These are phyloP conservation scores for Petunia secreta DNA, from an alignment of 257 asterid species.

Conservation along the genomic window DNA sequence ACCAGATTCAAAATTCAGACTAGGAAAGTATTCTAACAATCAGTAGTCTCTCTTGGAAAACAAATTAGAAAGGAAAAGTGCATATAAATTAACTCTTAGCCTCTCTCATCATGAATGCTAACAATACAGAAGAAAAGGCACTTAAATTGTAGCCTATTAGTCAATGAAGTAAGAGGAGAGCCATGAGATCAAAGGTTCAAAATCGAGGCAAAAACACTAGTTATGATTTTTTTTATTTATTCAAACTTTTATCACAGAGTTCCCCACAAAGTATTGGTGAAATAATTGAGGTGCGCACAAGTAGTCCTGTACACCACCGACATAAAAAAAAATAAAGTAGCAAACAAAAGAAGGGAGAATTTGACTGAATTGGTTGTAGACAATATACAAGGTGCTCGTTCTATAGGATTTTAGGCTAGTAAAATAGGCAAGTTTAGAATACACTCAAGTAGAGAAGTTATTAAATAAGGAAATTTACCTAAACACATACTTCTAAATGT, in stretches of 20 bases:
- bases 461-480: not conserved
- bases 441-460: not conserved
- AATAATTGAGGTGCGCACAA: no score
- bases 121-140: not conserved
- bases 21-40: not conserved
- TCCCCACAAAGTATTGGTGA: no score
- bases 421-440: not conserved
- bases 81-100: not conserved
- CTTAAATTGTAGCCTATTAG: no score
- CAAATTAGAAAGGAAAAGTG: not conserved
- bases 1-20: conserved; percentile 4
- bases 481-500: not conserved
- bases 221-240: no score
- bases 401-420: not conserved
- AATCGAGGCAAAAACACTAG: no score
- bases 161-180: no score
- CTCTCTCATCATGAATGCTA: not conserved
- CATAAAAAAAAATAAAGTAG: no score
- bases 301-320: no score
- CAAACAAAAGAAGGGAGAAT: not conserved
- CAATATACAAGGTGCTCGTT: not conserved
- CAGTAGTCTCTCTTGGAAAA: not conserved
- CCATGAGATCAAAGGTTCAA: no score
- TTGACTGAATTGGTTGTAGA: not conserved
- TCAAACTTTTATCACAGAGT: no score